A percentile compares a stretch with the other conserved stretches of the same genome.
phyloP scores from a whole-genome alignment of 1,284 basidiomycete genomes.

The Termitomyces sp. region DNA sequence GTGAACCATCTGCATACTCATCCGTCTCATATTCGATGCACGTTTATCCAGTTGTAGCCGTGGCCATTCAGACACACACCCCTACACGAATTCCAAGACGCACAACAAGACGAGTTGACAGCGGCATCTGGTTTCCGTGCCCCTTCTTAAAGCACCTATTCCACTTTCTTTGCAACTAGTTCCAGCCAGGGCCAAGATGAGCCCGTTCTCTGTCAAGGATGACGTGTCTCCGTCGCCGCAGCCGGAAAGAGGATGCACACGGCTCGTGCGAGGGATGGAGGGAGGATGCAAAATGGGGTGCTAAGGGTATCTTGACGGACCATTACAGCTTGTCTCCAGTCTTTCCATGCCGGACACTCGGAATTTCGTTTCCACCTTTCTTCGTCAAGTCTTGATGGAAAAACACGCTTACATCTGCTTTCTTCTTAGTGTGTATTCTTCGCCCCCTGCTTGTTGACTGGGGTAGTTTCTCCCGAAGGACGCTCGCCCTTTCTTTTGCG shows the following conservation, averaged over 20 bases:
- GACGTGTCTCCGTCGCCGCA: slow-evolving; percentile 28
- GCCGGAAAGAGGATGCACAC: slow-evolving; percentile 51
- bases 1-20: slow-evolving; percentile 19
- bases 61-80: background rate
- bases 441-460: too few species aligned
- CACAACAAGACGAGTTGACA: slow-evolving; percentile 21
- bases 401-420: too few species aligned
- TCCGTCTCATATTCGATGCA: background rate
- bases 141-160: slow-evolving; percentile 31
- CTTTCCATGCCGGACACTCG: too few species aligned
- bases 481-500: too few species aligned
- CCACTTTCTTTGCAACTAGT: slow-evolving; percentile 5
- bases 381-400: too few species aligned
- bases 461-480: too few species aligned
- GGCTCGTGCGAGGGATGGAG: slow-evolving; percentile 67
- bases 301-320: slow-evolving; percentile 61
- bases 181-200: slow-evolving; percentile 1
- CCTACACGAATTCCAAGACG: background rate
- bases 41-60: background rate
- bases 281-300: slow-evolving; percentile 78
- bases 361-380: too few species aligned
- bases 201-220: slow-evolving; percentile 50
- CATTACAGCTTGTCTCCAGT: too few species aligned
- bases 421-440: too few species aligned
- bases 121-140: slow-evolving; percentile 36